Evolutionary conservation across 106 monocot species (phyloP).

Genomic region (Hemerocallis citrina): DNA sequence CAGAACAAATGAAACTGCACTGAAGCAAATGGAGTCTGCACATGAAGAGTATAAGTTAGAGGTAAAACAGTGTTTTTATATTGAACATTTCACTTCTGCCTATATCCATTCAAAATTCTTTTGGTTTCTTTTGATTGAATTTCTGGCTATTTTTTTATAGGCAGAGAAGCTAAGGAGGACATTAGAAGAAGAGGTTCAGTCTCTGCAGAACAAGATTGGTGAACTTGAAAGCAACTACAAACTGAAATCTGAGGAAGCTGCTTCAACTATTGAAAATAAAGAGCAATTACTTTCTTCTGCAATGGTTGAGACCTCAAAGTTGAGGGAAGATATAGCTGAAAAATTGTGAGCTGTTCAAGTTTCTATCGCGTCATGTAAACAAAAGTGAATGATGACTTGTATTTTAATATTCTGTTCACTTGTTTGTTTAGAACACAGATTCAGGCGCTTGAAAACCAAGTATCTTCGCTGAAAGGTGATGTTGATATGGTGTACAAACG

Average conservation of each 20-base stretch:
- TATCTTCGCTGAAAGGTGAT: constrained; percentile 47
- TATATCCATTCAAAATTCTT: background rate
- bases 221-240: constrained; percentile 57
- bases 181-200: constrained; percentile 58
- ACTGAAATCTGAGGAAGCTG: constrained; percentile 62
- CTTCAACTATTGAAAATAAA: constrained; percentile 52
- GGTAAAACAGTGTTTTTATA: constrained; percentile 19
- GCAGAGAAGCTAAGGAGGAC: constrained; percentile 42
- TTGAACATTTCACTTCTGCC: background rate
- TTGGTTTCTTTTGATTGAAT: background rate
- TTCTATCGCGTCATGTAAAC: too few relatives aligned
- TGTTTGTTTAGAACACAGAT: constrained; percentile 31
- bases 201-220: constrained; percentile 38
- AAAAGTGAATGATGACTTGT: too few relatives aligned
- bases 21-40: constrained; percentile 84
- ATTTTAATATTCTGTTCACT: too few relatives aligned
- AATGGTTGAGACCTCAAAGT: constrained; percentile 26
- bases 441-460: constrained; percentile 34
- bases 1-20: constrained; percentile 69
- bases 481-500: constrained; percentile 66
- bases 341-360: constrained; percentile 60
- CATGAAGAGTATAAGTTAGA: constrained; percentile 73
- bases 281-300: constrained; percentile 50
- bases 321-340: constrained; percentile 49
- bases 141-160: constrained; percentile 22